phyloP scores from a whole-genome alignment of 2,329 filamentous ascomycete species.

The Cyphellophora attinorum region DNA sequence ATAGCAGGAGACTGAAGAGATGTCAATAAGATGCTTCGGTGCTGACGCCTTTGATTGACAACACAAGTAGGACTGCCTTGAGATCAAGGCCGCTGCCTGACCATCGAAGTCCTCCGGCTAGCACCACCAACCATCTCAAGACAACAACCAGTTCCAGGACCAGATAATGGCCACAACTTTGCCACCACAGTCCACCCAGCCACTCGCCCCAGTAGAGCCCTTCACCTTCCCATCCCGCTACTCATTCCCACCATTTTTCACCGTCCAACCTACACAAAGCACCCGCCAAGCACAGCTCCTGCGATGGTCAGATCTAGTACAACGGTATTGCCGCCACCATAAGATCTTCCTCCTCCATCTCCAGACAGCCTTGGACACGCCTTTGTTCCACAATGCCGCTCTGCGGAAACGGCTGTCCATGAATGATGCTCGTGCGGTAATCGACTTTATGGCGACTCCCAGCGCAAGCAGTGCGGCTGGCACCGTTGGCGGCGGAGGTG shows the following conservation, averaged over 20 bases:
- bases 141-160: too few relatives aligned
- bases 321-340: conserved; percentile 71
- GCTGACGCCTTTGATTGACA: too few relatives aligned
- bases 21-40: too few relatives aligned
- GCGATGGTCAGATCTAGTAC: conserved; percentile 81
- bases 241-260: conserved; percentile 46
- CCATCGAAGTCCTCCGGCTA: too few relatives aligned
- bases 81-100: too few relatives aligned
- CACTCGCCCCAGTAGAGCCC: conserved; percentile 3
- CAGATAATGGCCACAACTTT: too few relatives aligned
- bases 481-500: too few relatives aligned
- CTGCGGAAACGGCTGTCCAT: conserved; percentile 38
- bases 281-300: conserved; percentile 46
- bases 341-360: conserved; percentile 67
- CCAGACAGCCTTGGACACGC: conserved; percentile 48
- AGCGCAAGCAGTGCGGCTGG: conserved; percentile 22
- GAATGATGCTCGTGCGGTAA: conserved; percentile 42
- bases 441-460: conserved; percentile 46
- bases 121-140: too few relatives aligned
- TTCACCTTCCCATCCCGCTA: conserved; percentile 33
- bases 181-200: too few relatives aligned
- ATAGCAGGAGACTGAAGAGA: too few relatives aligned
- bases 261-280: conserved; percentile 34
- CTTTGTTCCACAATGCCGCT: conserved; percentile 44
- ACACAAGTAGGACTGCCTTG: too few relatives aligned